Conservation (phyloP, 306 rosid genomes). For the Datisca glomerata region DNA sequence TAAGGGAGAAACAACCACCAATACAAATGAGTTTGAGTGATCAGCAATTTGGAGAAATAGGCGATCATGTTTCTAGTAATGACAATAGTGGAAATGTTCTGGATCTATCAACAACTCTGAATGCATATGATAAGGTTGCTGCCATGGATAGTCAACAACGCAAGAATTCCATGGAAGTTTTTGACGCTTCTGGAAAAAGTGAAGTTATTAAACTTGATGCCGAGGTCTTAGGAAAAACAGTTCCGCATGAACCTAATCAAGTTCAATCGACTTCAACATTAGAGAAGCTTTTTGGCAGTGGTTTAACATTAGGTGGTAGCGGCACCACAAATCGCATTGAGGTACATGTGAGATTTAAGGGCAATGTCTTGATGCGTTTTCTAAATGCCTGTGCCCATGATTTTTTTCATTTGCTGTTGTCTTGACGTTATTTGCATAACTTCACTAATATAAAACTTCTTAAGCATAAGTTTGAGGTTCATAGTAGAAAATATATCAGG, state of each 20-base stretch:
- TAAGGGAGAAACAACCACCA: constrained; percentile 28
- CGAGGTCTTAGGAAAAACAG: constrained; percentile 37
- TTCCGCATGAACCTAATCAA: constrained; percentile 23
- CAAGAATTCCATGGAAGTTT: constrained; percentile 34
- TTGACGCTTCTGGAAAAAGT: constrained; percentile 44
- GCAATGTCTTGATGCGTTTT: neutral
- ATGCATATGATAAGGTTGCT: constrained; percentile 25
- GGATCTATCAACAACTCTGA: constrained; percentile 25
- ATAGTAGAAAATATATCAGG: no score
- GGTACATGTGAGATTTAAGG: constrained; percentile 32
- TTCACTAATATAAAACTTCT: no score
- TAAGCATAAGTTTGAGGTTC: no score
- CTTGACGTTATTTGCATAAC: no score
- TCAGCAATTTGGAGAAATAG: constrained; percentile 28
- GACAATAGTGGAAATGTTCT: constrained; percentile 29
- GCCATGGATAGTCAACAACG: constrained; percentile 28
- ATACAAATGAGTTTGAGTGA: constrained; percentile 28
- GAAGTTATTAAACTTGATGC: constrained; percentile 32
- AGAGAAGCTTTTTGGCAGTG: constrained; percentile 55
- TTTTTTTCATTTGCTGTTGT: no score
- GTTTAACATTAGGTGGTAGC: constrained; percentile 32
- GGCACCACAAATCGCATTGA: constrained; percentile 36
- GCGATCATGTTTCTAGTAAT: constrained; percentile 27
- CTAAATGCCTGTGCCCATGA: no score
- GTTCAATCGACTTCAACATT: constrained; percentile 52